Evolutionary conservation across 805 yeast genomes (phyloP).

Genomic region (Saccharomycopsis sp.): DNA sequence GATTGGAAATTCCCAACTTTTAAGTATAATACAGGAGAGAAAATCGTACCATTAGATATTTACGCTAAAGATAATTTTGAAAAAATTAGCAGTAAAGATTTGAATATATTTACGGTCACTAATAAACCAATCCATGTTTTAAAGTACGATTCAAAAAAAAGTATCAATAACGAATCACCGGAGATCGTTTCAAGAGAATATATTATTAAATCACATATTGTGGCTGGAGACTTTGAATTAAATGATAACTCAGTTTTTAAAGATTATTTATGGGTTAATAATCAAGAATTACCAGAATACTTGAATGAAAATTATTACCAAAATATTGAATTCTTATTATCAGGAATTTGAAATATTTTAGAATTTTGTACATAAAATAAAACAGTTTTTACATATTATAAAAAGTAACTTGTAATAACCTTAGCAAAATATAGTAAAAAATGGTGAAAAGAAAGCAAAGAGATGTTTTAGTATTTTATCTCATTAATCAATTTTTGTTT

Average conservation of each 20-base stretch:
- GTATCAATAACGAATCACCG: slow-evolving; percentile 20
- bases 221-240: slow-evolving; percentile 66
- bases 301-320: slow-evolving; percentile 5
- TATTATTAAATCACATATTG: slow-evolving; percentile 75
- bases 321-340: slow-evolving; percentile 23
- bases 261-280: slow-evolving; percentile 76
- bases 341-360: slow-evolving; percentile 23
- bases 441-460: no score
- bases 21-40: slow-evolving; percentile 25
- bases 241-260: slow-evolving; percentile 26
- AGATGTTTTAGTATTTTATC: no score
- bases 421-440: no score
- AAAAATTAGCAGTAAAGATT: slow-evolving; percentile 57
- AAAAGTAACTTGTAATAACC: no score
- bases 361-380: no score
- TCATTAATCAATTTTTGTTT: no score
- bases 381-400: no score
- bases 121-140: slow-evolving; percentile 72
- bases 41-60: slow-evolving; percentile 47
- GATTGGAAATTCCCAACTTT: slow-evolving; percentile 81
- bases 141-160: slow-evolving; percentile 28
- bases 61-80: slow-evolving; percentile 70
- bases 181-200: slow-evolving; percentile 41
- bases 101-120: slow-evolving; percentile 89
- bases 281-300: slow-evolving; percentile 43